These are phyloP conservation scores for Saccharomycopsis amapae DNA, from an alignment of 805 yeast genomes.

Conservation along the genomic window DNA sequence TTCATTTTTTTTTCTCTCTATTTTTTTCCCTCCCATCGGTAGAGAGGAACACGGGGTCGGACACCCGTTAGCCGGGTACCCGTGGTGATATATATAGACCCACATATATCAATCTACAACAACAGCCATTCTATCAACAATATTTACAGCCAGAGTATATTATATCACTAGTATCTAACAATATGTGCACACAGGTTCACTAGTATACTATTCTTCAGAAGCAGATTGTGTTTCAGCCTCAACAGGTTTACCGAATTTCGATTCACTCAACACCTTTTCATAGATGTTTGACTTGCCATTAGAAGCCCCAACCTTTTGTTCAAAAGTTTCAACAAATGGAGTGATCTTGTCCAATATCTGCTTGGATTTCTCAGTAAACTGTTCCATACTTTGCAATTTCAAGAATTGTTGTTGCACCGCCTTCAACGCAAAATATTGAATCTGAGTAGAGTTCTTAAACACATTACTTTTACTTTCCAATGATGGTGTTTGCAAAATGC, in stretches of 20 bases:
- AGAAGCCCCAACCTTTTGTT: slow-evolving; percentile 3
- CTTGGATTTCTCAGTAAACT: not conserved
- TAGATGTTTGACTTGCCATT: slow-evolving; percentile 8
- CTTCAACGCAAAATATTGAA: slow-evolving; percentile 13
- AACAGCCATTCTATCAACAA: too few relatives aligned
- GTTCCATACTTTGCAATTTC: not conserved
- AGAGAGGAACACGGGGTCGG: too few relatives aligned
- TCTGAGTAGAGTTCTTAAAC: not conserved
- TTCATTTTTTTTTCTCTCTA: too few relatives aligned
- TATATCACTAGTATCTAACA: too few relatives aligned
- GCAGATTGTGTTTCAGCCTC: not conserved
- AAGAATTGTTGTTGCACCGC: slow-evolving; percentile 11
- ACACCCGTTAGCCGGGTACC: too few relatives aligned
- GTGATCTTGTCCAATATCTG: slow-evolving; percentile 7
- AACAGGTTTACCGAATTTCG: slow-evolving; percentile 12
- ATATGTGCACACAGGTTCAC: too few relatives aligned
- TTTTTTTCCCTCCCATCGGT: too few relatives aligned
- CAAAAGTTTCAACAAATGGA: slow-evolving; percentile 11
- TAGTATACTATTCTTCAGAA: too few relatives aligned
- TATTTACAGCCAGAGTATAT: too few relatives aligned
- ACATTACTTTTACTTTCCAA: not conserved
- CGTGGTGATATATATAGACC: too few relatives aligned
- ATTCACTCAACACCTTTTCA: slow-evolving; percentile 4
- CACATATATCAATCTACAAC: too few relatives aligned
- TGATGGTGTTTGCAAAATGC: slow-evolving; percentile 7